phyloP scores from a whole-genome alignment of 768 basidiomycete genomes.

The Erythrobasidium yunnanense region DNA sequence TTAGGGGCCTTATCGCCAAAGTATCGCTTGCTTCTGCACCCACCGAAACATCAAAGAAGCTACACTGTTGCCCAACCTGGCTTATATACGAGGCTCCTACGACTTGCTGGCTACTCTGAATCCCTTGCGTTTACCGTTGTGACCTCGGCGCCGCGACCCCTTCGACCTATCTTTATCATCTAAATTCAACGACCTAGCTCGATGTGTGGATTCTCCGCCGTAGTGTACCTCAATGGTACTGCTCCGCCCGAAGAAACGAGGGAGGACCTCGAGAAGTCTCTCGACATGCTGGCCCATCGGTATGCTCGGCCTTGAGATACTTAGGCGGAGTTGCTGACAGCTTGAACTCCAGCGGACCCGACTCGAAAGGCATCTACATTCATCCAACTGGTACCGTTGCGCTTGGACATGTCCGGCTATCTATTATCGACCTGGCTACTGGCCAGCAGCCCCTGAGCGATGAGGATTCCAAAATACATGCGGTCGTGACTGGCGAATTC shows the following conservation, averaged over 20 bases:
- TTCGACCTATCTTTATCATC: no score
- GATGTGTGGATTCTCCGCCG: slow-evolving; percentile 16
- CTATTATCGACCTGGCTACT: slow-evolving; percentile 37
- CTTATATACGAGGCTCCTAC: no score
- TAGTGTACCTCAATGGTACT: background rate
- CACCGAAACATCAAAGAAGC: no score
- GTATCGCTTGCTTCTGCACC: no score
- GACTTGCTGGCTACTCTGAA: no score
- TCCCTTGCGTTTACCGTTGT: no score
- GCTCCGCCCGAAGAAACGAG: background rate
- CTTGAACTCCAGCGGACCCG: slow-evolving; percentile 9
- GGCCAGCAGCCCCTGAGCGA: slow-evolving; percentile 38
- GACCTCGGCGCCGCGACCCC: no score
- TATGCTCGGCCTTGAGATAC: background rate
- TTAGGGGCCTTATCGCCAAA: no score
- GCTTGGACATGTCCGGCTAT: slow-evolving; percentile 34
- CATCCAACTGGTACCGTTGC: slow-evolving; percentile 10
- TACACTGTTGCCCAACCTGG: no score
- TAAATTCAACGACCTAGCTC: no score
- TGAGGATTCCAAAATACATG: slow-evolving; percentile 30
- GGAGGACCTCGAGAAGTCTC: slow-evolving; percentile 2
- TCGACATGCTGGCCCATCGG: slow-evolving; percentile 1
- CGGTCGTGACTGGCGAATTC: slow-evolving; percentile 39
- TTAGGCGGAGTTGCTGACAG: background rate
- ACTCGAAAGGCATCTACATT: slow-evolving; percentile 10